These are phyloP conservation scores for Rhizophora mangle DNA, from an alignment of 345 rosid species.

Conservation along the genomic window DNA sequence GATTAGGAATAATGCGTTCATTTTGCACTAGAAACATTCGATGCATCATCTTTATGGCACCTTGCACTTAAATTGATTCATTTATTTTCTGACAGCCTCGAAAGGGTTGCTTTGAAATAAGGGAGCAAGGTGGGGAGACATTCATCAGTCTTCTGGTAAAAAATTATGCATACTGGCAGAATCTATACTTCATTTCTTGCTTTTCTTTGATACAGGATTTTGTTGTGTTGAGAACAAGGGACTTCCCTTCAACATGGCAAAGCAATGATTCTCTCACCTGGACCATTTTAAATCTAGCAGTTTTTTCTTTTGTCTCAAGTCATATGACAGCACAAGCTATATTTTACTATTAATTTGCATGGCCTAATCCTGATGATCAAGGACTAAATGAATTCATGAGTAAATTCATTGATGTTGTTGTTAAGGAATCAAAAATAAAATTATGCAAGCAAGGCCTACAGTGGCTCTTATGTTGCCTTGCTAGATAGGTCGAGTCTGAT, in stretches of 20 bases:
- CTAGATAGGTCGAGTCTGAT: no score
- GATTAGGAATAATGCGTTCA: background rate
- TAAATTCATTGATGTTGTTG: no score
- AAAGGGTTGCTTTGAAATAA: constrained; percentile 85
- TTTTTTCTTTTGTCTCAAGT: no score
- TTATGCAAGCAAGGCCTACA: no score
- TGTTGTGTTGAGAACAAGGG: background rate
- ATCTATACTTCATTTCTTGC: background rate
- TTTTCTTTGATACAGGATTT: background rate
- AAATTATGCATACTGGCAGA: constrained; percentile 51
- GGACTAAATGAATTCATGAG: no score
- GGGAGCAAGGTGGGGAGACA: constrained; percentile 63
- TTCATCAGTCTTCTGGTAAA: constrained; percentile 88
- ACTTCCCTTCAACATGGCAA: background rate
- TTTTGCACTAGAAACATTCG: background rate
- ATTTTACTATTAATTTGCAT: no score
- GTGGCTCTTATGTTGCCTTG: no score
- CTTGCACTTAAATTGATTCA: background rate
- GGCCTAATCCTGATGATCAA: no score
- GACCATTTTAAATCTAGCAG: no score
- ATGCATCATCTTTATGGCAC: no score
- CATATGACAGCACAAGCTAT: no score
- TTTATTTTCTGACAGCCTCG: constrained; percentile 56
- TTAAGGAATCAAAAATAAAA: no score
- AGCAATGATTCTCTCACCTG: background rate